Conservation (phyloP, 192 early-diverging fungal genomes). For the Entomortierella parvispora region DNA sequence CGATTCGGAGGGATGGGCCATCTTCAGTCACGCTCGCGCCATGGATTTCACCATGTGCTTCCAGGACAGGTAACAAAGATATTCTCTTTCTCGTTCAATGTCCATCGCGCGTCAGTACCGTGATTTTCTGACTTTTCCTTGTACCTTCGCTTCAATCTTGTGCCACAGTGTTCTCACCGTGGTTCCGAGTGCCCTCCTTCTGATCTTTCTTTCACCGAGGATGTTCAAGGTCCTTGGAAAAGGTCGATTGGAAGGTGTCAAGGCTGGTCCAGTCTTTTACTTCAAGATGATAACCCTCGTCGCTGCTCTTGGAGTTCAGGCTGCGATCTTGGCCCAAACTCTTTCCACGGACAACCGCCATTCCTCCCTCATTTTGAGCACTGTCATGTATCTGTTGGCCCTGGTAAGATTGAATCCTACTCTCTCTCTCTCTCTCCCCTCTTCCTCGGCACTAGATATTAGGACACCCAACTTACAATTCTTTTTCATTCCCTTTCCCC, state of each 20-base stretch:
- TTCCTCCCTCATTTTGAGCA: conserved; percentile 21
- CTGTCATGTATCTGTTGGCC: conserved; percentile 15
- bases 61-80: conserved; percentile 30
- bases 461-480: neutral
- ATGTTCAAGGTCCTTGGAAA: conserved; percentile 27
- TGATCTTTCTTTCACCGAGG: conserved; percentile 25
- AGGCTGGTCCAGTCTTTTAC: neutral
- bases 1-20: conserved; percentile 35
- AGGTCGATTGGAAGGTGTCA: conserved; percentile 27
- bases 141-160: neutral
- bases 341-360: neutral
- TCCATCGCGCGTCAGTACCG: too few relatives aligned
- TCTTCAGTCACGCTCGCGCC: conserved; percentile 28
- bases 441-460: neutral
- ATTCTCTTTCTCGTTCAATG: neutral
- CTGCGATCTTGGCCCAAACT: conserved; percentile 11
- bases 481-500: neutral
- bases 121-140: too few relatives aligned
- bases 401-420: conserved; percentile 21
- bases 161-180: conserved; percentile 18
- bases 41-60: conserved; percentile 49
- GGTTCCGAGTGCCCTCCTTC: conserved; percentile 7
- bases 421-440: neutral
- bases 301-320: conserved; percentile 19
- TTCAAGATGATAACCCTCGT: conserved; percentile 15